phyloP scores from a whole-genome alignment of 2,329 filamentous ascomycete genomes.

The Ascochyta pisi region DNA sequence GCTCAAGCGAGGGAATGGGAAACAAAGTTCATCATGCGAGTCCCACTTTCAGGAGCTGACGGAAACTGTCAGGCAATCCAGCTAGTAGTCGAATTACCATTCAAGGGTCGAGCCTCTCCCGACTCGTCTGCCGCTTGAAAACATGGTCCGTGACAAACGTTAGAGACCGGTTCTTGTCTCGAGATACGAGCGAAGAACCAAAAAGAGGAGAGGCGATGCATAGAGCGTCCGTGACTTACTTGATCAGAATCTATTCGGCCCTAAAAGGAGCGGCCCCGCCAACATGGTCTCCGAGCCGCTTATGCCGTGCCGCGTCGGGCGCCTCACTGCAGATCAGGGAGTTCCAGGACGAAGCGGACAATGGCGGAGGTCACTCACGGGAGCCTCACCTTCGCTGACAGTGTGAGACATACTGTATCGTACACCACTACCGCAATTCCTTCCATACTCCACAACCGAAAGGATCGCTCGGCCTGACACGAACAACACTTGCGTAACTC shows the following conservation, averaged over 20 bases:
- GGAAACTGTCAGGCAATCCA: neutral
- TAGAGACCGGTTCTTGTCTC: neutral
- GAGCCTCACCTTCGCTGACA: neutral
- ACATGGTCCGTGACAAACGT: neutral
- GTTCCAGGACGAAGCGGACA: neutral
- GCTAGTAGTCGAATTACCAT: no score
- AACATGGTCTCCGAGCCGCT: constrained; percentile 11
- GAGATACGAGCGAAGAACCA: neutral
- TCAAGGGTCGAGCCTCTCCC: neutral
- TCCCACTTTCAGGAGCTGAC: neutral
- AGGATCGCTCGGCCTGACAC: no score
- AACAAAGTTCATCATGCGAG: no score
- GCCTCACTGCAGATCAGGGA: constrained; percentile 6
- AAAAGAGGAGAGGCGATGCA: neutral
- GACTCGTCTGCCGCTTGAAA: neutral
- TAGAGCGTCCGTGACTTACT: neutral
- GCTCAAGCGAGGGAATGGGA: neutral
- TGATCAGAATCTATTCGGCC: neutral
- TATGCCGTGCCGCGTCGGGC: constrained; percentile 1
- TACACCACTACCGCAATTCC: neutral
- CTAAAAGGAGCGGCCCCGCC: constrained; percentile 10
- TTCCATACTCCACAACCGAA: neutral
- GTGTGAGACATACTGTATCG: neutral
- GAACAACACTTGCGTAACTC: no score
- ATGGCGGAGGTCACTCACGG: neutral